These are phyloP conservation scores for Hygrophorus pudorinus DNA, from an alignment of 768 basidiomycete genomes.

Conservation along the genomic window DNA sequence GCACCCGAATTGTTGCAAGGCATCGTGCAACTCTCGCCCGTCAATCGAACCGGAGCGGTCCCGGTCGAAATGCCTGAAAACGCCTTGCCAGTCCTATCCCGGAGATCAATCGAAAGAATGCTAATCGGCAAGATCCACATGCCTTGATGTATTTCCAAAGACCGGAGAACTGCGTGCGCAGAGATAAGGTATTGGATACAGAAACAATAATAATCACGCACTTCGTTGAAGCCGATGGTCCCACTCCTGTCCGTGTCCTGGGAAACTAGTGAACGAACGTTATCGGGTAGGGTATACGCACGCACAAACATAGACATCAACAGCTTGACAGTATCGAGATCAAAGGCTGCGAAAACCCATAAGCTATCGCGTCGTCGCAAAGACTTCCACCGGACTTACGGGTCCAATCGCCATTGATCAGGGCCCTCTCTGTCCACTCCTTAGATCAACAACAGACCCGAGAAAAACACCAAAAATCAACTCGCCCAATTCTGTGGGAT, in stretches of 20 bases:
- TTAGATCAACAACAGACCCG: neutral
- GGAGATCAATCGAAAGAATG: neutral
- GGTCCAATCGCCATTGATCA: conserved; percentile 62
- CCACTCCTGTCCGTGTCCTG: conserved; percentile 67
- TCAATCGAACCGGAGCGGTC: conserved; percentile 80
- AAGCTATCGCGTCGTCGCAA: neutral
- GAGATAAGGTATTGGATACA: conserved; percentile 8
- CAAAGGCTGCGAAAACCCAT: conserved; percentile 45
- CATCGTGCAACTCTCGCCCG: conserved; percentile 51
- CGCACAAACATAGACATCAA: conserved; percentile 75
- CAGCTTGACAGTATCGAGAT: conserved; percentile 79
- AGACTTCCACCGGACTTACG: conserved; percentile 34
- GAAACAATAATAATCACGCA: conserved; percentile 16
- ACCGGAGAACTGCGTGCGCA: conserved; percentile 44
- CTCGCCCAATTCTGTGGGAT: conserved; percentile 58
- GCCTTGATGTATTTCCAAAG: conserved; percentile 79
- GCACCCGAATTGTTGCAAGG: conserved; percentile 66
- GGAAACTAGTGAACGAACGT: no score
- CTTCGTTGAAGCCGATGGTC: conserved; percentile 74
- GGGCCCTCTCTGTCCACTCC: conserved; percentile 27
- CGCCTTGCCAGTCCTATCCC: conserved; percentile 68
- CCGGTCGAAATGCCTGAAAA: conserved; percentile 77
- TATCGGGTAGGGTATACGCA: neutral
- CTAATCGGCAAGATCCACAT: neutral
- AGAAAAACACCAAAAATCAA: neutral